Percentiles rank a stretch among this genome's conserved stretches.
Evolutionary conservation across 192 early-diverging fungal genomes (phyloP).

Genomic region (Thamnidium elegans): DNA sequence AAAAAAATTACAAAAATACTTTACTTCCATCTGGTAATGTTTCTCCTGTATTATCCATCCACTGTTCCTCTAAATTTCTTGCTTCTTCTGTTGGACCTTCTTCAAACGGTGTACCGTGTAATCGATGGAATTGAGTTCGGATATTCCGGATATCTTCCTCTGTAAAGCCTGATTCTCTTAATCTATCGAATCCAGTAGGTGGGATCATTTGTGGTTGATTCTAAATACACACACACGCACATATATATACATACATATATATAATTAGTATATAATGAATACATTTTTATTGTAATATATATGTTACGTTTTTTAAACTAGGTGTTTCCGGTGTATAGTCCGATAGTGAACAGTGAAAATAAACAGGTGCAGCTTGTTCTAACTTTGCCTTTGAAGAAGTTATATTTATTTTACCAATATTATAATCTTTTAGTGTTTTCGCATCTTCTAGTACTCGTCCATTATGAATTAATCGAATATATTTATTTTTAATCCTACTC

Average conservation of each 20-base stretch:
- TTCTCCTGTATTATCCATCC: slow-evolving; percentile 55
- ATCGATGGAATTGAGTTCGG: slow-evolving; percentile 52
- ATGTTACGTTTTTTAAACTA: not conserved
- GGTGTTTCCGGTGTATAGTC: slow-evolving; percentile 36
- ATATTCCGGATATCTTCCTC: slow-evolving; percentile 56
- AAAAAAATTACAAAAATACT: not conserved
- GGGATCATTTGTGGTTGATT: slow-evolving; percentile 41
- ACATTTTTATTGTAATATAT: not conserved
- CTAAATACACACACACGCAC: slow-evolving; percentile 16
- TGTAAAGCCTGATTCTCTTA: slow-evolving; percentile 54
- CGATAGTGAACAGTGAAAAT: slow-evolving; percentile 52
- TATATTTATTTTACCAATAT: slow-evolving; percentile 16
- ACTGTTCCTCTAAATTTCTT: slow-evolving; percentile 49
- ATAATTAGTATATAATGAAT: too few species aligned
- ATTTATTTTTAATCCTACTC: slow-evolving; percentile 34
- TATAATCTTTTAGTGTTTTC: slow-evolving; percentile 33
- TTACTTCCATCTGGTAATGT: slow-evolving; percentile 57
- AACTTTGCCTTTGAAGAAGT: slow-evolving; percentile 27
- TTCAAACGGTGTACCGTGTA: slow-evolving; percentile 39
- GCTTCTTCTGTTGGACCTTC: slow-evolving; percentile 34
- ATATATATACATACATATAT: not conserved
- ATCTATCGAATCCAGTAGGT: slow-evolving; percentile 53
- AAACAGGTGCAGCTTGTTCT: slow-evolving; percentile 38
- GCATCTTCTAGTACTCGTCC: slow-evolving; percentile 45
- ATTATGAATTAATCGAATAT: slow-evolving; percentile 50